phyloP scores from a whole-genome alignment of 768 basidiomycete genomes.

The Postia placenta region DNA sequence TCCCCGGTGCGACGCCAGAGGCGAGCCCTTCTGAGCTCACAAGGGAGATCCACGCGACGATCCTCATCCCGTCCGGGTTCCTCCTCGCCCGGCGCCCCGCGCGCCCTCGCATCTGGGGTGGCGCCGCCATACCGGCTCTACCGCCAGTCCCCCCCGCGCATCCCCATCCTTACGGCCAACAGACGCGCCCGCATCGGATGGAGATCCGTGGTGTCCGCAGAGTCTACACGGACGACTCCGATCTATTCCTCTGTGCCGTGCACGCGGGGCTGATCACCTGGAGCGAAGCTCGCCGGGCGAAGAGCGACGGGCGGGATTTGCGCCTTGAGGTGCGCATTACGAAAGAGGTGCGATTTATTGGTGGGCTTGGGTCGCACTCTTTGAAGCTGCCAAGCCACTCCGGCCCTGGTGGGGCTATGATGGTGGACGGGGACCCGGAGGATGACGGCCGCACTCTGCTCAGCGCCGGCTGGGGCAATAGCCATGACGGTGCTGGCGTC shows the following conservation, averaged over 20 bases:
- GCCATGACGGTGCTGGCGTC: constrained; percentile 72
- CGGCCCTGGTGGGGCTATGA: constrained; percentile 9
- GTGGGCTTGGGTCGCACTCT: constrained; percentile 32
- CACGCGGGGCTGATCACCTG: constrained; percentile 53
- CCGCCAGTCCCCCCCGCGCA: constrained; percentile 17
- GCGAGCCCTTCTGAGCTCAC: constrained; percentile 19
- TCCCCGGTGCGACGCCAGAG: constrained; percentile 12
- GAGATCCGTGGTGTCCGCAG: constrained; percentile 33
- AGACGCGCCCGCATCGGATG: constrained; percentile 16
- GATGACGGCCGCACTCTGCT: constrained; percentile 25
- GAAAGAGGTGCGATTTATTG: constrained; percentile 38
- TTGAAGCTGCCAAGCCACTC: constrained; percentile 5
- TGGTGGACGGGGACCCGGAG: constrained; percentile 9
- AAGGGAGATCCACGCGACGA: constrained; percentile 29
- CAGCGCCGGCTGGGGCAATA: constrained; percentile 66
- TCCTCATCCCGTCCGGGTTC: constrained; percentile 54
- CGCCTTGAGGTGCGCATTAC: constrained; percentile 36
- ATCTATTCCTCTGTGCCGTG: constrained; percentile 61
- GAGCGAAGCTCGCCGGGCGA: constrained; percentile 34
- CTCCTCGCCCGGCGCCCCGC: constrained; percentile 50
- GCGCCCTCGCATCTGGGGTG: constrained; percentile 65
- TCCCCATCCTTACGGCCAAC: constrained; percentile 9
- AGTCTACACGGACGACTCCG: constrained; percentile 76
- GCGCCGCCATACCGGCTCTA: constrained; percentile 42
- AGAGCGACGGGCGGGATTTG: constrained; percentile 32